Evolutionary conservation across 2,329 filamentous ascomycete species (phyloP), one percentile per base, ranked within the genome.

Genomic region (Diaporthe citrichinensis): DNA sequence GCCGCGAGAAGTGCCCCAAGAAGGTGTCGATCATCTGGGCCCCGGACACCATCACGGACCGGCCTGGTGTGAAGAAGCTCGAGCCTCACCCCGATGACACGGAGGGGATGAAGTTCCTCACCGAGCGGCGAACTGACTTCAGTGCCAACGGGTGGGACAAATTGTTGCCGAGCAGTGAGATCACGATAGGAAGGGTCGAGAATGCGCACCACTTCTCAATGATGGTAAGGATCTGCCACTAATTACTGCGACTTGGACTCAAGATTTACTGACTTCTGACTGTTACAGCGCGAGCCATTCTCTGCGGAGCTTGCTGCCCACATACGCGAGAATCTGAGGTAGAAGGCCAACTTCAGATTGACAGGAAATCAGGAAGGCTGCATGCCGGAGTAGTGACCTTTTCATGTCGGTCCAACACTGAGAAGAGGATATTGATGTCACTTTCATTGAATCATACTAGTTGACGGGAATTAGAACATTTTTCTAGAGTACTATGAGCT

Each of bases 91-190:
- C 69, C 25, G 55, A 61, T 15, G 69, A 72, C 25, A 61, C 55
- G 14, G 69, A 72, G 36, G 69, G 69, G 4, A 72, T 72, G 69
- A 72, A 72, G 55, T 72, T 72, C 69, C 44, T 72, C 28, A 72
- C 69, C 4, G 69, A 72, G 31, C 55, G 55, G 31, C 41, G 69
- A 23, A 72, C 69, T 61, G 69, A 72, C 5, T 72, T 72, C 1
- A 55, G 69, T 20, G 10, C 69, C 20, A 72, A 72, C 23, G 69
- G 69, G 4, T 72, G 69, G 69, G 69, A 72, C n/a, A 28, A 28
- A 10, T 8, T 72, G 28, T 59, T 59, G 17, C 69, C 69, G 1
- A 23, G 55, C 31, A 59, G 69, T 59, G 44, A 72, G 28, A 72
- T 72, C 8, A 49, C 14, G 10, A 58, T 72, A 1, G 3, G 23